Evolutionary conservation across 2,329 filamentous ascomycete genomes (phyloP).

Genomic region (Gnomoniopsis sp.): DNA sequence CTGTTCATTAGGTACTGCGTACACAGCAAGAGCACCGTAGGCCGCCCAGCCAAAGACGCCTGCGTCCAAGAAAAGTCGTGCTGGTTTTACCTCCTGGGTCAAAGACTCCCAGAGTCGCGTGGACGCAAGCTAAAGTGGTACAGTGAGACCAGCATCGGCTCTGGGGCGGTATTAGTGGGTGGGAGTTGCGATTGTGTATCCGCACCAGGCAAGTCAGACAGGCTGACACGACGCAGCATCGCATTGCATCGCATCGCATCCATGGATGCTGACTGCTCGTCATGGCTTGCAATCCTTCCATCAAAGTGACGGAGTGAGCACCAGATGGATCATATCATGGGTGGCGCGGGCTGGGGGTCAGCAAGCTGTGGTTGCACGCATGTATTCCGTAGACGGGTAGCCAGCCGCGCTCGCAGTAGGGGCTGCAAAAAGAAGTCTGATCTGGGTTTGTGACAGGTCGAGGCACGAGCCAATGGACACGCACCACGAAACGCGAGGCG

Average conservation of each 20-base stretch:
- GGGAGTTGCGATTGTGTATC: not conserved
- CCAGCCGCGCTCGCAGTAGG: not conserved
- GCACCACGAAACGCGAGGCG: not conserved
- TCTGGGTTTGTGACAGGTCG: not conserved
- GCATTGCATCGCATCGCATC: not conserved
- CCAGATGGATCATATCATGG: too few species aligned
- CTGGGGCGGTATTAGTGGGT: not conserved
- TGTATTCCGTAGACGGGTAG: not conserved
- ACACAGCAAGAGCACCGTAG: too few species aligned
- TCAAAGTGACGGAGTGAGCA: too few species aligned
- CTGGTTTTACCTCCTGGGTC: not conserved
- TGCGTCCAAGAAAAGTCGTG: not conserved
- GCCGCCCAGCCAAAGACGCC: too few species aligned
- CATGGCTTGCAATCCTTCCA: not conserved
- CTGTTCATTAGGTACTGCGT: too few species aligned
- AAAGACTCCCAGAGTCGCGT: not conserved
- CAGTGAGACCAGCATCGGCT: not conserved
- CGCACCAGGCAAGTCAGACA: not conserved
- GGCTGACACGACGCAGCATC: not conserved
- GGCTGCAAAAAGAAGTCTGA: not conserved
- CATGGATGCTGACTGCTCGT: not conserved
- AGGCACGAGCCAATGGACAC: slow-evolving; percentile 6
- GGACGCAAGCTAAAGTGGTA: not conserved
- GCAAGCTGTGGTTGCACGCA: not conserved
- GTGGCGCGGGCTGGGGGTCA: too few species aligned